Base-by-base conservation (phyloP, 257 asterid species). In the Cinchona pubescens region DNA sequence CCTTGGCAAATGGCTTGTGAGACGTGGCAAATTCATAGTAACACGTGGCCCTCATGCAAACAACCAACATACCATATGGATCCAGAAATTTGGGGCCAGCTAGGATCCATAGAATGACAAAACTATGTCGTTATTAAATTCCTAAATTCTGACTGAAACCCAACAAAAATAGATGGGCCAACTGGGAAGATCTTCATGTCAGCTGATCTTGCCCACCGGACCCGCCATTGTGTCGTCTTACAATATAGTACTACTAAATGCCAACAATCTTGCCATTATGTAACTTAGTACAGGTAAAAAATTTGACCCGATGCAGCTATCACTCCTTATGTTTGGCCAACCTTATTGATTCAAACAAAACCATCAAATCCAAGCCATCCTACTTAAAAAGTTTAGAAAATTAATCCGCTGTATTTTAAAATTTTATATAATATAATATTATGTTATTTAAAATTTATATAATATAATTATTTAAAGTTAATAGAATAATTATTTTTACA, bases 41-140 rank as follows among this genome's bases (percentile, higher is more conserved):
- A 62, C 77, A 77, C 86, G 84, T 79, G 82, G 82, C 79, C 15
- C 2, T 8, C 82, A 79, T 73, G 86, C 84, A 76, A 55, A 42
- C 42, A 32, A 35, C 56, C 14, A 35, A 64, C 74, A 30, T 32
- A 19, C 25, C 71, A 34, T 38, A 11, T 60, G 77, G 62, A 35
- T 63, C 59, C 72, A 56, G 34, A n/a, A 43, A 4, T 60, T 12
- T 35, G 16, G 16, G 30, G 75, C 64, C 61, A 75, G 68, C 53
- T 67, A 46, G 42, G 68, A 55, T 19, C 37, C 32, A 65, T 42
- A 55, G 43, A 35, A 58, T 10, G 49, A 43, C 32, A 67, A 7
- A 45, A 35, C 8, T 13, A 48, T 40, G 42, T 38, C 48, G 18
- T 51, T 32, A 30, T 46, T 32, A 10, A 49, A 49, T 53, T 5